Evolutionary conservation across 2,329 filamentous ascomycete genomes (phyloP).

Genomic region (Rutstroemia sp.): DNA sequence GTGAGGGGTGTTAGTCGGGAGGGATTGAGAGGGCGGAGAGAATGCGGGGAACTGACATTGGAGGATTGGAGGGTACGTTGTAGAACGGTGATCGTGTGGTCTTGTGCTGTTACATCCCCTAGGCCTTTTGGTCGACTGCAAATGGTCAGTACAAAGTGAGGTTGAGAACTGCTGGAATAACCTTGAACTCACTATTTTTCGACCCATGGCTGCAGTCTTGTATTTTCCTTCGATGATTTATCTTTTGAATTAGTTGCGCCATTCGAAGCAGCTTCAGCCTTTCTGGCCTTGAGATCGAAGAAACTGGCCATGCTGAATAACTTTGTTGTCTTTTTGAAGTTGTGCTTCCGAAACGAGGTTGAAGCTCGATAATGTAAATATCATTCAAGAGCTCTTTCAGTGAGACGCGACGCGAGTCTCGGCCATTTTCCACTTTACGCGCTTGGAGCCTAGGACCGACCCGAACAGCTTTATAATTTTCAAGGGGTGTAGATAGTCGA

Average conservation of each 20-base stretch:
- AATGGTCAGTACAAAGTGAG: conserved; percentile 26
- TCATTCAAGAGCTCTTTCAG: background rate
- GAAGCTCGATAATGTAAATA: background rate
- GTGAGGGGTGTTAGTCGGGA: conserved; percentile 16
- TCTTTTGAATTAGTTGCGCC: conserved; percentile 54
- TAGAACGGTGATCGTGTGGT: conserved; percentile 90
- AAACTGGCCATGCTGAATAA: conserved; percentile 67
- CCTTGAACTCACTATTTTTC: conserved; percentile 81
- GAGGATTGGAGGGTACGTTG: conserved; percentile 89
- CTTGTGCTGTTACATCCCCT: conserved; percentile 92
- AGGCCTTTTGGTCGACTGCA: conserved; percentile 84
- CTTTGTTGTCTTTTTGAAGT: background rate
- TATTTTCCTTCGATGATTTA: conserved; percentile 54
- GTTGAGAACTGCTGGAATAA: background rate
- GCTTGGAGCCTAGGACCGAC: background rate
- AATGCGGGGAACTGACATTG: conserved; percentile 50
- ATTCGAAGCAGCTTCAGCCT: conserved; percentile 64
- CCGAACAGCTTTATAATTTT: background rate
- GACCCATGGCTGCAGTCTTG: conserved; percentile 83
- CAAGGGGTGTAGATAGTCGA: too few relatives aligned
- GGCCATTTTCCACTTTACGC: conserved; percentile 7
- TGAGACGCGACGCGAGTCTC: conserved; percentile 8
- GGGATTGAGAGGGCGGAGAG: background rate
- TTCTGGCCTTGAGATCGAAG: conserved; percentile 90
- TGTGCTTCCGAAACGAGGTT: background rate